These are phyloP conservation scores for Purpureocillium lavendulum DNA, from an alignment of 2,329 filamentous ascomycete species.

Conservation along the genomic window DNA sequence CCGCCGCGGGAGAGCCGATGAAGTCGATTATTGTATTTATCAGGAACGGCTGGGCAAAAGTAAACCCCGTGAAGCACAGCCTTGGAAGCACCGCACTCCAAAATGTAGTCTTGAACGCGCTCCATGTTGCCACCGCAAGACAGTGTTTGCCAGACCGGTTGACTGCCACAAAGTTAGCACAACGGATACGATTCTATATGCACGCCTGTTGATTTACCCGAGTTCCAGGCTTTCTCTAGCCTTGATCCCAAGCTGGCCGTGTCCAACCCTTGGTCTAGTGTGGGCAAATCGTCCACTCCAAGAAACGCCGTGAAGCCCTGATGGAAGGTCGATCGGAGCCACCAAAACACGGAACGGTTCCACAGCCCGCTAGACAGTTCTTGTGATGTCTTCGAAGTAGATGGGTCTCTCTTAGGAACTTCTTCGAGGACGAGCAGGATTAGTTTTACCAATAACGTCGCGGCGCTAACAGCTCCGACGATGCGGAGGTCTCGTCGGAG, in stretches of 20 bases:
- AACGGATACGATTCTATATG: too few relatives aligned
- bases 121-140: slow-evolving; percentile 6
- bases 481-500: slow-evolving; percentile 5
- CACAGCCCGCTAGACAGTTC: slow-evolving; percentile 13
- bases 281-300: too few relatives aligned
- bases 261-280: too few relatives aligned
- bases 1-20: slow-evolving; percentile 9
- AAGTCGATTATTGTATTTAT: slow-evolving; percentile 21
- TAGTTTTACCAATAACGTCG: slow-evolving; percentile 20
- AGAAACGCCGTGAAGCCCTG: too few relatives aligned
- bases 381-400: neutral
- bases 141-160: slow-evolving; percentile 2
- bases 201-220: too few relatives aligned
- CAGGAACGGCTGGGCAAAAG: slow-evolving; percentile 31
- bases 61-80: slow-evolving; percentile 20
- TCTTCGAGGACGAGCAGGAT: slow-evolving; percentile 27
- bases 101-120: slow-evolving; percentile 7
- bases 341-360: slow-evolving; percentile 13
- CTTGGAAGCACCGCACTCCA: slow-evolving; percentile 17
- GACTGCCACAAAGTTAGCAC: neutral
- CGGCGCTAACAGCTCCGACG: slow-evolving; percentile 20
- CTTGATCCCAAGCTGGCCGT: neutral
- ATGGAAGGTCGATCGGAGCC: neutral
- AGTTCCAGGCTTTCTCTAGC: too few relatives aligned
- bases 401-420: slow-evolving; percentile 7